These are phyloP conservation scores for Paecilomyces variotii DNA, from an alignment of 2,329 filamentous ascomycete species.

Conservation along the genomic window DNA sequence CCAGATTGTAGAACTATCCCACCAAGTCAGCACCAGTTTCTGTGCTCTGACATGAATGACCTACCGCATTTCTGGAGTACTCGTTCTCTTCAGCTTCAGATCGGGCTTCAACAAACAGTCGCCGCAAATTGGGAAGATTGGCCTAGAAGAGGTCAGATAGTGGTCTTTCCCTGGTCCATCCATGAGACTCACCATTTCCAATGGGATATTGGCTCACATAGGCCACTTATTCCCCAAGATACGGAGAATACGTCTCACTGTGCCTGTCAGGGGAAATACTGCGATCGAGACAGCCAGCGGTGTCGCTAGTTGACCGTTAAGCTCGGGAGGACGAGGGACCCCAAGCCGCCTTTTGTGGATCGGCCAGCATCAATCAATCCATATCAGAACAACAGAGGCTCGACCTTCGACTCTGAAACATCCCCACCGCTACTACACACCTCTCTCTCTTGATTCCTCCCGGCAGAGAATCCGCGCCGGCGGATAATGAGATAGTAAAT, in stretches of 20 bases:
- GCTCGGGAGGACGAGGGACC: background rate
- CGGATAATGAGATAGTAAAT: background rate
- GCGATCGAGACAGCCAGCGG: background rate
- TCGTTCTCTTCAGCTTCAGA: slow-evolving; percentile 91
- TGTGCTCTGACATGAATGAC: slow-evolving; percentile 22
- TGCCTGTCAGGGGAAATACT: background rate
- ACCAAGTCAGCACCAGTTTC: slow-evolving; percentile 1
- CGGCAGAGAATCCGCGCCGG: background rate
- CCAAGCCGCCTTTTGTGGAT: background rate
- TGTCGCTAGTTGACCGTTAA: background rate
- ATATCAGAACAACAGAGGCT: background rate
- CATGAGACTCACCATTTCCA: slow-evolving; percentile 4
- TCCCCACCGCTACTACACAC: background rate
- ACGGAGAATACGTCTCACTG: background rate
- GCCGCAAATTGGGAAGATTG: slow-evolving; percentile 79
- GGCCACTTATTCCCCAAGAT: background rate
- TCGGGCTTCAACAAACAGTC: slow-evolving; percentile 89
- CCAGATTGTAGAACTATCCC: slow-evolving; percentile 81
- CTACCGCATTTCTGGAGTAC: slow-evolving; percentile 84
- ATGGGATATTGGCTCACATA: background rate
- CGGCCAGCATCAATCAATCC: background rate
- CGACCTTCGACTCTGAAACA: background rate
- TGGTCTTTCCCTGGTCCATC: background rate
- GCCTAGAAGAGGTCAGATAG: slow-evolving; percentile 18
- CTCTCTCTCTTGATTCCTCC: background rate